Evolutionary conservation across 202 grass and related monocot species (phyloP), one percentile per base, ranked within the genome.

Genomic region (Brachypodium distachyon): DNA sequence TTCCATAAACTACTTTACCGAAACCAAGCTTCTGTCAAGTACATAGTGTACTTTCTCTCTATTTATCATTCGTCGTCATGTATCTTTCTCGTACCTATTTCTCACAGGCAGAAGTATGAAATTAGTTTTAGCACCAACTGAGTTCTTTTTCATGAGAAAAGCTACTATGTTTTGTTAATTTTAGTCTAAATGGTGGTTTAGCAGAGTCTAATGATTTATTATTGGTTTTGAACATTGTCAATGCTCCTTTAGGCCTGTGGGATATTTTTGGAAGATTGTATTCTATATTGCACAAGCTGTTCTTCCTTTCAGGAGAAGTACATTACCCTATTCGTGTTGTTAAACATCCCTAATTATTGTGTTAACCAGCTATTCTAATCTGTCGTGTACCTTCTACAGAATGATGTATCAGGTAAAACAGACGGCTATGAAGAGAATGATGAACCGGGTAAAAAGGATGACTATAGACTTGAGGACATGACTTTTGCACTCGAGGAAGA

Each of bases 401-500:
- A 97, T 76, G 81, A 91, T 68, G 41, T 58, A 67, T 72, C 68
- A 62, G 80, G 22, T 70, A 73, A 76, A 70, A 39, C 39, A 42
- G 87, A 74, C 4, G 67, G 61, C 65, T 89, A 84, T 84, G 65
- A 32, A 70, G 44, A 13, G 72, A 60, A 76, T 61, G 72, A 16
- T 6, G 4, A 47, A 34, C 44, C 48, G 71, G 75, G 46, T 67
- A 84, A 79, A 62, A 41, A 80, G 47, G 91, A 78, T 17, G 76
- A 59, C 63, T 97, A 93, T 89, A 78, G 53, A 81, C 60, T 98
- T 72, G 89, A 98, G 74, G 84, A 88, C 47, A 98, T 98, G 96
- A 95, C 79, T 78, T 98, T 92, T 76, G 80, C 91, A 65, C 8
- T 56, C 7, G 89, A 89, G 67, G 96, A 98, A 77, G 96, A 90